These are phyloP conservation scores for Acorus calamus DNA, from an alignment of 106 monocot species.

Conservation along the genomic window DNA sequence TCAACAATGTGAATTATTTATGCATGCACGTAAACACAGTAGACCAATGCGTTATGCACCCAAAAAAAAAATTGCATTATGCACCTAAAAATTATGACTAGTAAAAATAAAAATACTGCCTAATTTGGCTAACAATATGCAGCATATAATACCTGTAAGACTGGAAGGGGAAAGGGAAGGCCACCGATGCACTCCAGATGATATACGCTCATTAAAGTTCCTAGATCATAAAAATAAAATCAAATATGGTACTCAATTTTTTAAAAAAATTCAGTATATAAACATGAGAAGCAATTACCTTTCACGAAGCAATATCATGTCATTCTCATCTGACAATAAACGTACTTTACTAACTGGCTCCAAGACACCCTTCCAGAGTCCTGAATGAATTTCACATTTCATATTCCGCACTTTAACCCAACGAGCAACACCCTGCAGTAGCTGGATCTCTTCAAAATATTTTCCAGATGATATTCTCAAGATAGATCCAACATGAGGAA, in stretches of 20 bases:
- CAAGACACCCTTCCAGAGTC: slow-evolving; percentile 59
- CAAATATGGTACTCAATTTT: neutral
- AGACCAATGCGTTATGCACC: too few species aligned
- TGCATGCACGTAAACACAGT: too few species aligned
- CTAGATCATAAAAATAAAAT: slow-evolving; percentile 12
- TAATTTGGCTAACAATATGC: too few species aligned
- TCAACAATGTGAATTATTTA: too few species aligned
- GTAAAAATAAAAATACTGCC: too few species aligned
- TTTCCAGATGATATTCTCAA: slow-evolving; percentile 28
- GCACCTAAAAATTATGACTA: too few species aligned
- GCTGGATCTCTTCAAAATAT: slow-evolving; percentile 22
- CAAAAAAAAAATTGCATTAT: too few species aligned
- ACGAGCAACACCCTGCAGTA: slow-evolving; percentile 13
- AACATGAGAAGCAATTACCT: slow-evolving; percentile 33
- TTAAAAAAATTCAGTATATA: neutral
- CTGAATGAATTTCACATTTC: slow-evolving; percentile 35
- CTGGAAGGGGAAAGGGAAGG: slow-evolving; percentile 49
- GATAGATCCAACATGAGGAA: slow-evolving; percentile 56
- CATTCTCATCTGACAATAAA: slow-evolving; percentile 48
- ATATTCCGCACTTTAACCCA: slow-evolving; percentile 68
- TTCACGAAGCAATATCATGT: slow-evolving; percentile 25
- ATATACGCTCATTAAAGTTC: slow-evolving; percentile 24
- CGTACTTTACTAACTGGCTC: slow-evolving; percentile 29
- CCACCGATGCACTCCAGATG: slow-evolving; percentile 10
- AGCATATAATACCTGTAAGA: slow-evolving; percentile 32